Conservation (phyloP, 176 grass and related monocot species). For the Avena sativa region DNA sequence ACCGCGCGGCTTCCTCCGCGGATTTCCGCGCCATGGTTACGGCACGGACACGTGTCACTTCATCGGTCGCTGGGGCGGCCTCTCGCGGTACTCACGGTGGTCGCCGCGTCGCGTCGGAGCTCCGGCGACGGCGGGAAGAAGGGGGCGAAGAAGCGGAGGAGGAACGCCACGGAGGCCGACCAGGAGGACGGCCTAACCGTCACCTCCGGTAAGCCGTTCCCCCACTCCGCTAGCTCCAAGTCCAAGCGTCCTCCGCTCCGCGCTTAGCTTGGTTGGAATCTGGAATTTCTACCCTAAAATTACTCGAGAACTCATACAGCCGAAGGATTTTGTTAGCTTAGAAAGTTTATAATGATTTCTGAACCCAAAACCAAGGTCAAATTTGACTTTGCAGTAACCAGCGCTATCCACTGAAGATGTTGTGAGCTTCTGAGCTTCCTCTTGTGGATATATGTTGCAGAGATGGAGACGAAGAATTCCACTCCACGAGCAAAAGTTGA, state of each 20-base stretch:
- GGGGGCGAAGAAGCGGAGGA: neutral
- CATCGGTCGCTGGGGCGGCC: conserved; percentile 28
- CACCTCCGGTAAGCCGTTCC: conserved; percentile 45
- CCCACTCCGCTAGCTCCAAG: conserved; percentile 7
- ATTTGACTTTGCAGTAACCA: neutral
- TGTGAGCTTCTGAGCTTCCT: conserved; percentile 7
- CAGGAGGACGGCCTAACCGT: conserved; percentile 55
- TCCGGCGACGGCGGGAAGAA: conserved; percentile 4
- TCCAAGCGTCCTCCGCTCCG: neutral
- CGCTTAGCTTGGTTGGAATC: neutral
- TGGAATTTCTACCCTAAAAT: neutral
- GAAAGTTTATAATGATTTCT: neutral
- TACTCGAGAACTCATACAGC: neutral
- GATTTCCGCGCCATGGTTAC: neutral
- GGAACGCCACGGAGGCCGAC: conserved; percentile 40
- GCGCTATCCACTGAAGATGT: conserved; percentile 1
- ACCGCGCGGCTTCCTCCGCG: conserved; percentile 32
- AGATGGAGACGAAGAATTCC: conserved; percentile 25
- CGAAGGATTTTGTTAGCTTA: neutral
- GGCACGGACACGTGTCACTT: neutral
- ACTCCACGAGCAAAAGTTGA: neutral
- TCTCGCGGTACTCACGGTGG: conserved; percentile 43
- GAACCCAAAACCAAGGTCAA: neutral
- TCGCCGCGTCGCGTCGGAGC: conserved; percentile 48
- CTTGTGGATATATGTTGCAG: conserved; percentile 35